Percentiles rank a stretch among this genome's conserved stretches.
Conservation (phyloP, 352 stramenopile genomes). For the Elongisporangium undulatum region DNA sequence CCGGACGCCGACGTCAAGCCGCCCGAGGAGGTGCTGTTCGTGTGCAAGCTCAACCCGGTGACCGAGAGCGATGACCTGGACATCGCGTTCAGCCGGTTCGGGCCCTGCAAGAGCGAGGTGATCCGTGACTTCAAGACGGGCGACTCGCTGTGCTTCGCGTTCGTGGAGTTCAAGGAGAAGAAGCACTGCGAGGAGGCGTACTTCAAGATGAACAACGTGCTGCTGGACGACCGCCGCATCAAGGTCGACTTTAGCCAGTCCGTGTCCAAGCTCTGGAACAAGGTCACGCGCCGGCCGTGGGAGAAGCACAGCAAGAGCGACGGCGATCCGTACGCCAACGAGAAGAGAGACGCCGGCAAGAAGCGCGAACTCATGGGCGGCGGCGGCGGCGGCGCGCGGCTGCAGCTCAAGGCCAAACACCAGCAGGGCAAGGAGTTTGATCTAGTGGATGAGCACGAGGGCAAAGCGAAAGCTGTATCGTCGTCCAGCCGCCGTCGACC, state of each 20-base stretch:
- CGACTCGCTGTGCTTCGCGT: constrained; percentile 97
- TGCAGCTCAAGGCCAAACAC: constrained; percentile 40
- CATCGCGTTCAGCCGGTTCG: constrained; percentile 93
- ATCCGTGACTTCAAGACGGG: constrained; percentile 97
- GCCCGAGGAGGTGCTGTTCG: constrained; percentile 98
- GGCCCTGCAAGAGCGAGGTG: constrained; percentile 89
- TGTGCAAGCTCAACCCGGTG: constrained; percentile 95
- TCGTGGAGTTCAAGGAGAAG: constrained; percentile 97
- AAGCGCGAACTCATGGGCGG: constrained; percentile 10
- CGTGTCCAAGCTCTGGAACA: constrained; percentile 97
- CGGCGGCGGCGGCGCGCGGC: constrained; percentile 23
- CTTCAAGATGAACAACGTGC: constrained; percentile 99
- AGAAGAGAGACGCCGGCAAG: constrained; percentile 19
- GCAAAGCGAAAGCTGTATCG: neutral
- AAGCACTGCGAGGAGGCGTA: constrained; percentile 95
- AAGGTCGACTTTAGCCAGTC: constrained; percentile 98
- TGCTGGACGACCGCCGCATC: constrained; percentile 96
- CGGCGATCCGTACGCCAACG: constrained; percentile 30
- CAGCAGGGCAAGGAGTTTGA: constrained; percentile 26
- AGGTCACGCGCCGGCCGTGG: constrained; percentile 60
- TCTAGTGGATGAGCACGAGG: constrained; percentile 41
- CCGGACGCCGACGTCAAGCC: constrained; percentile 96
- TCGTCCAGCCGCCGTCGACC: neutral
- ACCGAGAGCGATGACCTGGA: constrained; percentile 93
- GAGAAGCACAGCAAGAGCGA: constrained; percentile 58